phyloP scores from a whole-genome alignment of 148 eudicot genomes.

The Nepenthes mirabilis region DNA sequence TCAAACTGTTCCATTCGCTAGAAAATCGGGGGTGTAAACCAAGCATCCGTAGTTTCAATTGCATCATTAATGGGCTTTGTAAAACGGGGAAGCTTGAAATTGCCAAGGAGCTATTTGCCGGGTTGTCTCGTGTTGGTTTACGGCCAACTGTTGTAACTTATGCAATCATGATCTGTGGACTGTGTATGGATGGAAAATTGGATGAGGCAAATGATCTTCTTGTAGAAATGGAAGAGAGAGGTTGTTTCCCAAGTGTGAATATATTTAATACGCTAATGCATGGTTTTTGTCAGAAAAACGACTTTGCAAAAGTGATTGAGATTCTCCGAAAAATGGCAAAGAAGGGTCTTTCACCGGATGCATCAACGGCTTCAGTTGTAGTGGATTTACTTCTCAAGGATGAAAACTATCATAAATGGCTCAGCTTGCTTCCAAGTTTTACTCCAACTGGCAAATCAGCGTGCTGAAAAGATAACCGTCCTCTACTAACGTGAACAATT shows the following conservation, averaged over 20 bases:
- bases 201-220: slow-evolving; percentile 11
- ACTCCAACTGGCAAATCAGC: too few relatives aligned
- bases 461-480: too few relatives aligned
- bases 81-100: slow-evolving; percentile 12
- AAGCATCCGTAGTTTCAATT: not conserved
- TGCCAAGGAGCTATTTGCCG: slow-evolving; percentile 9
- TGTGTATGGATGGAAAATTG: slow-evolving; percentile 12
- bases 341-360: too few relatives aligned
- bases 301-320: slow-evolving; percentile 12
- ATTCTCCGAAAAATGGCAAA: slow-evolving; percentile 9
- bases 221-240: slow-evolving; percentile 15
- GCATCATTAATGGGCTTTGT: slow-evolving; percentile 12
- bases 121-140: slow-evolving; percentile 5
- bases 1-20: slow-evolving; percentile 4
- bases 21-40: not conserved
- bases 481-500: too few relatives aligned
- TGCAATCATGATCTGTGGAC: slow-evolving; percentile 10
- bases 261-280: slow-evolving; percentile 10
- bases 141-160: slow-evolving; percentile 9
- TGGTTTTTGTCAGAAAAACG: slow-evolving; percentile 6
- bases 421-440: too few relatives aligned
- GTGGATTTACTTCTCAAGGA: too few relatives aligned
- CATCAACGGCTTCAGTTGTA: too few relatives aligned
- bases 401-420: too few relatives aligned
- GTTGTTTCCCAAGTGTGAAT: slow-evolving; percentile 10